Evolutionary conservation across 352 stramenopile genomes (phyloP).

Genomic region (Phytophthora sp.): DNA sequence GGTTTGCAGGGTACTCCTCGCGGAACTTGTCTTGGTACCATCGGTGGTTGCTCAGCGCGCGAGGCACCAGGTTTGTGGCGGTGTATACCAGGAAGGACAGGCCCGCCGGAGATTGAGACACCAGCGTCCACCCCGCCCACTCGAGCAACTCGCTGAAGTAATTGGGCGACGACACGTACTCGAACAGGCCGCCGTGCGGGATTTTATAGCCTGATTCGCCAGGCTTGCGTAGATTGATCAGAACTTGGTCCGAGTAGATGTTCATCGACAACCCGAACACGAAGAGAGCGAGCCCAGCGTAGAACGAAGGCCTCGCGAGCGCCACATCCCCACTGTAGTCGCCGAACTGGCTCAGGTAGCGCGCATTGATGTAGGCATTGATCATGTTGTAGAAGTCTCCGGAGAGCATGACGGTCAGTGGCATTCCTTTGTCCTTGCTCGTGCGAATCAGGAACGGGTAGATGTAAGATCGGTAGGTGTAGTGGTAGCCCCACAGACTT

Average conservation of each 20-base stretch:
- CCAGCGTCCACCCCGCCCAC: slow-evolving; percentile 69
- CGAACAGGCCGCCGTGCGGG: slow-evolving; percentile 64
- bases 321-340: slow-evolving; percentile 50
- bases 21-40: slow-evolving; percentile 69
- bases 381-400: slow-evolving; percentile 74
- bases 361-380: slow-evolving; percentile 77
- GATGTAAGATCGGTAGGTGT: slow-evolving; percentile 71
- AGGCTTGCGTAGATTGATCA: slow-evolving; percentile 69
- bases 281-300: slow-evolving; percentile 57
- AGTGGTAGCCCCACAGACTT: slow-evolving; percentile 66
- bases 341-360: slow-evolving; percentile 65
- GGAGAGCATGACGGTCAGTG: slow-evolving; percentile 54
- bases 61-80: slow-evolving; percentile 53
- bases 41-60: slow-evolving; percentile 54
- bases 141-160: slow-evolving; percentile 81
- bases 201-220: slow-evolving; percentile 67
- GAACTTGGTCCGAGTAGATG: slow-evolving; percentile 68
- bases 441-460: slow-evolving; percentile 76
- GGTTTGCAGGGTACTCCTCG: slow-evolving; percentile 40
- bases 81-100: slow-evolving; percentile 59
- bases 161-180: slow-evolving; percentile 78
- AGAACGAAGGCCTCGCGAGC: slow-evolving; percentile 54
- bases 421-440: slow-evolving; percentile 63
- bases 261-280: slow-evolving; percentile 61
- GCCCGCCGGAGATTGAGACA: slow-evolving; percentile 61